Conservation (phyloP, 139 green algal genomes). For the Tetradesmus lagerheimii region DNA sequence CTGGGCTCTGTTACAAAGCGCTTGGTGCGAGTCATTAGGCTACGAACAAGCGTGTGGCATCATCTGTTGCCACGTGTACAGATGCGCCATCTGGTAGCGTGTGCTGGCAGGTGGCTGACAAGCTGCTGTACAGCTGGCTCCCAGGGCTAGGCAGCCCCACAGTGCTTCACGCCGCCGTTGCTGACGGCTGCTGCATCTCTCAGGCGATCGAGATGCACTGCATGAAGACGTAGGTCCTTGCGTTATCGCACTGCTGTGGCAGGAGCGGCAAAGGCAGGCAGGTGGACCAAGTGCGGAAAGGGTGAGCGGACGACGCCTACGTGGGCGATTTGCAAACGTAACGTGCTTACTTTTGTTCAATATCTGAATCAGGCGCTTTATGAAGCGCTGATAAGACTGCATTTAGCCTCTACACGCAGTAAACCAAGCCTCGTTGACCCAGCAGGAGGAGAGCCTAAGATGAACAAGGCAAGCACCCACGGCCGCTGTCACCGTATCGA, state of each 20-base stretch:
- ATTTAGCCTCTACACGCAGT: background rate
- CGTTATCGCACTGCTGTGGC: too few species aligned
- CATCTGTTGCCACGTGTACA: background rate
- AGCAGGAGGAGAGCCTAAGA: background rate
- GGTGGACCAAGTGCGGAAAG: too few species aligned
- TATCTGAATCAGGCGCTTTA: too few species aligned
- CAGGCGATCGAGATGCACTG: too few species aligned
- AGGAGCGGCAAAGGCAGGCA: too few species aligned
- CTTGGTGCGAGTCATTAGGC: slow-evolving; percentile 1
- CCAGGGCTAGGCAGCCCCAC: too few species aligned
- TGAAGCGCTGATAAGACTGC: background rate
- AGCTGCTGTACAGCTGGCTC: background rate
- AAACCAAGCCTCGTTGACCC: background rate
- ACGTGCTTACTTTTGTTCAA: too few species aligned
- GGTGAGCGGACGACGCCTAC: too few species aligned
- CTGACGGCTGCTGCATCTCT: too few species aligned
- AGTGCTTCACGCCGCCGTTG: too few species aligned
- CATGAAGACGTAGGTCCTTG: too few species aligned
- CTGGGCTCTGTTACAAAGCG: slow-evolving; percentile 1
- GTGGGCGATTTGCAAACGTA: too few species aligned
- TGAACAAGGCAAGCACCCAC: background rate
- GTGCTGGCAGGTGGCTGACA: background rate
- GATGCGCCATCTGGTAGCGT: background rate
- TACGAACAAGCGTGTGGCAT: background rate
- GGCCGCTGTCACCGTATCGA: background rate